These are phyloP conservation scores for Pythium volutum DNA, from an alignment of 352 stramenopile genomes.

Conservation along the genomic window DNA sequence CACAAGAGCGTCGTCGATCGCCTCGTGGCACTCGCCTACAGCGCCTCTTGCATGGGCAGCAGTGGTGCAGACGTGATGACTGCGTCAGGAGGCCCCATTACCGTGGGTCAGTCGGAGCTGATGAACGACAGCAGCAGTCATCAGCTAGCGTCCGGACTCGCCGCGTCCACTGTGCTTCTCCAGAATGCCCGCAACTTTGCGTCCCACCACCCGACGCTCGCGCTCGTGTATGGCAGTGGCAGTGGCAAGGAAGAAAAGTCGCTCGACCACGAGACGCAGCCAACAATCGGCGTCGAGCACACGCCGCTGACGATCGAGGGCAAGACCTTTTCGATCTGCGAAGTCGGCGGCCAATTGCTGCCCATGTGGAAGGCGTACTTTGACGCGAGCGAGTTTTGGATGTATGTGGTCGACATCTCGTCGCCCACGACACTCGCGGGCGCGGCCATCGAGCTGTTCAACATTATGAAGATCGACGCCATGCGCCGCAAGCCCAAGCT, in stretches of 20 bases:
- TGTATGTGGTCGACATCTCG: slow-evolving; percentile 66
- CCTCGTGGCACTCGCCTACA: slow-evolving; percentile 29
- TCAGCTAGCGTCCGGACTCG: neutral
- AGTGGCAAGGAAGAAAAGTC: slow-evolving; percentile 8
- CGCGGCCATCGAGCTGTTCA: slow-evolving; percentile 61
- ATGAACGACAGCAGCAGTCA: neutral
- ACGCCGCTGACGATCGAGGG: slow-evolving; percentile 43
- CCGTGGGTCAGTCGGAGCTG: neutral
- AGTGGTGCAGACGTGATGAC: neutral
- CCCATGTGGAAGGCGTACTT: slow-evolving; percentile 76
- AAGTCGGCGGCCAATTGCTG: slow-evolving; percentile 64
- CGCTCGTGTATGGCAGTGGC: neutral
- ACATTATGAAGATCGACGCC: slow-evolving; percentile 43
- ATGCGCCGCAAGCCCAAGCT: slow-evolving; percentile 64
- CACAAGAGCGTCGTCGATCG: slow-evolving; percentile 41
- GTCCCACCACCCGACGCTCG: slow-evolving; percentile 13
- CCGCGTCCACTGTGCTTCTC: slow-evolving; percentile 9
- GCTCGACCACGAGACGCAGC: slow-evolving; percentile 43
- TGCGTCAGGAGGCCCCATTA: neutral
- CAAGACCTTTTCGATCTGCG: slow-evolving; percentile 42
- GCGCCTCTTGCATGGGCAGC: slow-evolving; percentile 10
- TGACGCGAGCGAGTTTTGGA: slow-evolving; percentile 57
- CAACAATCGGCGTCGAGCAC: slow-evolving; percentile 64
- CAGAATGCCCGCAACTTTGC: slow-evolving; percentile 19
- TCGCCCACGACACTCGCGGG: slow-evolving; percentile 47